Percentiles rank a stretch among this genome's conserved stretches.
Evolutionary conservation across 768 basidiomycete genomes (phyloP).

Genomic region (Hebeloma cylindrosporum): DNA sequence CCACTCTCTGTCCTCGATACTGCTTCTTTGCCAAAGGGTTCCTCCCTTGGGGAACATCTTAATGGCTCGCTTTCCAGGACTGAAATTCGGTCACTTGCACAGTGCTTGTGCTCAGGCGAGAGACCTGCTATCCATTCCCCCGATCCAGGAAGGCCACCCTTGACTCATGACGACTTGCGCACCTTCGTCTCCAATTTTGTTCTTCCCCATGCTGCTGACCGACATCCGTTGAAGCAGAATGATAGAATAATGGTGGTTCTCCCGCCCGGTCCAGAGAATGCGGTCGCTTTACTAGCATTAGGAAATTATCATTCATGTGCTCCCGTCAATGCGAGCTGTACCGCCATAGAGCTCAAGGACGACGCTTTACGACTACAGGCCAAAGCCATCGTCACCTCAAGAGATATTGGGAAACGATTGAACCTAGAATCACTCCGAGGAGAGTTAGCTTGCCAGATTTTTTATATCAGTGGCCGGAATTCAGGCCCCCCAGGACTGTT

Average conservation of each 20-base stretch:
- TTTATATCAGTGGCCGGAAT: conserved; percentile 33
- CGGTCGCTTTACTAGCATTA: conserved; percentile 44
- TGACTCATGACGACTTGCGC: conserved; percentile 36
- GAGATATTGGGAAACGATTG: conserved; percentile 39
- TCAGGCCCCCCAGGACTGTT: conserved; percentile 41
- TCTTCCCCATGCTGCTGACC: conserved; percentile 34
- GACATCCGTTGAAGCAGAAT: conserved; percentile 36
- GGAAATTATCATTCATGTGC: conserved; percentile 45
- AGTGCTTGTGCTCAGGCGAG: conserved; percentile 37
- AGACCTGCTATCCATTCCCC: conserved; percentile 41
- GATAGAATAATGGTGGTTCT: conserved; percentile 47
- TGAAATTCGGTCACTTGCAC: conserved; percentile 35
- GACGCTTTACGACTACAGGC: conserved; percentile 40
- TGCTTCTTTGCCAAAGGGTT: conserved; percentile 21
- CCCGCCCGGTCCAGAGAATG: conserved; percentile 47
- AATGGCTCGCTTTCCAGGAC: conserved; percentile 32
- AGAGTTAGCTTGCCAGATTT: conserved; percentile 39
- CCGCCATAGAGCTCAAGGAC: conserved; percentile 41
- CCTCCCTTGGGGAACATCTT: conserved; percentile 40
- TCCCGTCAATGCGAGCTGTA: conserved; percentile 48
- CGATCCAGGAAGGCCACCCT: conserved; percentile 33
- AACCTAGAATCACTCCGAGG: conserved; percentile 32
- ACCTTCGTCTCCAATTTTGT: conserved; percentile 39
- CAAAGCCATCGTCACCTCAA: conserved; percentile 42
- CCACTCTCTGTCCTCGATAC: conserved; percentile 35